phyloP scores from a whole-genome alignment of 768 basidiomycete genomes.

The Pisolithus marmoratus region DNA sequence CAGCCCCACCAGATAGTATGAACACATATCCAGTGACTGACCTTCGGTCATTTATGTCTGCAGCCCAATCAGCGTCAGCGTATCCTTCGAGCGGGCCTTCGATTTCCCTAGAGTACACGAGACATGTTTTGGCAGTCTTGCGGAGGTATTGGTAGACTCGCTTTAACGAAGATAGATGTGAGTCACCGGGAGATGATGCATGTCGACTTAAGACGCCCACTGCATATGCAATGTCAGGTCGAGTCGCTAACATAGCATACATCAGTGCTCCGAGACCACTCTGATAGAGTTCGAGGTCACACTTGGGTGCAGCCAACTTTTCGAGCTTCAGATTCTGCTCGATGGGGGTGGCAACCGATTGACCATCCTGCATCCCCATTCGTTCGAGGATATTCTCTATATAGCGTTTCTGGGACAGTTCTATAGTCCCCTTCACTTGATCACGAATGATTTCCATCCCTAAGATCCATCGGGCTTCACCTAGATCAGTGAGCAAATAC shows the following conservation, averaged over 20 bases:
- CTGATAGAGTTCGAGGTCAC: too few species aligned
- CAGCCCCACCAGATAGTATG: constrained; percentile 28
- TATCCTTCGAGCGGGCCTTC: background rate
- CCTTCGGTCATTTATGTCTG: background rate
- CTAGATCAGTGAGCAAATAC: too few species aligned
- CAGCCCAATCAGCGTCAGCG: constrained; percentile 10
- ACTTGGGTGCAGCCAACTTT: too few species aligned
- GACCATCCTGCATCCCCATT: background rate
- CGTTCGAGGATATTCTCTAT: constrained; percentile 1
- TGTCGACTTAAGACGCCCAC: constrained; percentile 10
- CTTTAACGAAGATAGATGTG: constrained; percentile 9
- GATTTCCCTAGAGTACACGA: background rate
- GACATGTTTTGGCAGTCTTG: constrained; percentile 1
- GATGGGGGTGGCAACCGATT: constrained; percentile 7
- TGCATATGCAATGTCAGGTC: constrained; percentile 11
- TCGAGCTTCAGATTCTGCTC: background rate
- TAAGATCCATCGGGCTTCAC: too few species aligned
- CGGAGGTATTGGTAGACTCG: constrained; percentile 14
- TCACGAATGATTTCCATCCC: too few species aligned
- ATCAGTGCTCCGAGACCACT: constrained; percentile 10
- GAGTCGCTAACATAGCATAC: constrained; percentile 8
- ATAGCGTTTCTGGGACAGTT: too few species aligned
- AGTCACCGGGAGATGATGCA: constrained; percentile 5
- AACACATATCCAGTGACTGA: constrained; percentile 25
- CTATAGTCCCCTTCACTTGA: too few species aligned